These are phyloP conservation scores for Salix koriyanagi DNA, from an alignment of 345 rosid species.

Conservation along the genomic window DNA sequence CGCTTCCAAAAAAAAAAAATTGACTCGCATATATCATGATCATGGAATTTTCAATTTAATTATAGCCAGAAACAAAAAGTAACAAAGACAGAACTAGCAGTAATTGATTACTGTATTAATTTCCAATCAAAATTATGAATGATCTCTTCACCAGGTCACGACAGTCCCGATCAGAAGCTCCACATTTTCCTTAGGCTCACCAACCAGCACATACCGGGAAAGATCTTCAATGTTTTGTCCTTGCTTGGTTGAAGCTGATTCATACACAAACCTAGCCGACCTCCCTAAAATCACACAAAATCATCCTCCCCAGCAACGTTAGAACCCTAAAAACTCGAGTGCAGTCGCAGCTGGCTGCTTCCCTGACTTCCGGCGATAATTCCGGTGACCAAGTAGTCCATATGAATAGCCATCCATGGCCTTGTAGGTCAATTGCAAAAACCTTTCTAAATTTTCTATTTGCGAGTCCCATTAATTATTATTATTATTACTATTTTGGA, in stretches of 20 bases:
- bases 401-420: no score
- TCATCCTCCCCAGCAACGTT: constrained; percentile 28
- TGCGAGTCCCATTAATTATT: no score
- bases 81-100: background rate
- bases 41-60: no score
- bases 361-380: constrained; percentile 5
- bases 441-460: no score
- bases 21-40: no score
- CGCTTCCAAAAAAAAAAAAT: no score
- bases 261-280: constrained; percentile 15
- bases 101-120: background rate
- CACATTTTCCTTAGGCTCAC: constrained; percentile 21
- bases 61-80: background rate
- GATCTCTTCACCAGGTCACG: constrained; percentile 19
- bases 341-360: constrained; percentile 28
- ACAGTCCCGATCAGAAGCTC: constrained; percentile 22
- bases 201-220: constrained; percentile 27
- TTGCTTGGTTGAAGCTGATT: background rate
- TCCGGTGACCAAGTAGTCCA: no score
- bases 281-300: constrained; percentile 5
- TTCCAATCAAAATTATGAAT: background rate
- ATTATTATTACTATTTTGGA: no score
- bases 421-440: no score
- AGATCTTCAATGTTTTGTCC: constrained; percentile 20
- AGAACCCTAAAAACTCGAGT: constrained; percentile 24